Evolutionary conservation across 2,329 filamentous ascomycete genomes (phyloP).

Genomic region (Pseudomassariella vexata): DNA sequence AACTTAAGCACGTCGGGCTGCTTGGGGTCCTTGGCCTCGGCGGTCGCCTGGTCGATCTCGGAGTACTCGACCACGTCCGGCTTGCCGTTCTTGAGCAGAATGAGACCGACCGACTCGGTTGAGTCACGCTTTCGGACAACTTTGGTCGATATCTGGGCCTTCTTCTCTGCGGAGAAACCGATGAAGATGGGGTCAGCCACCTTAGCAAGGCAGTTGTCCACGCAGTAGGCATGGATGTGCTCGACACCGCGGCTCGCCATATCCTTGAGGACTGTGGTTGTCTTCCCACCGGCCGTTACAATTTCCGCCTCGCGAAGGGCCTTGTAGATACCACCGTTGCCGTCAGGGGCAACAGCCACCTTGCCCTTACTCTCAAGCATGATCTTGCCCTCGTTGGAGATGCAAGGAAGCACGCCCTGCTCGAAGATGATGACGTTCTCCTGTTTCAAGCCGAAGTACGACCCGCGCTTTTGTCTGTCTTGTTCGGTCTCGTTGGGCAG

Average conservation of each 20-base stretch:
- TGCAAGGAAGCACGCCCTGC: conserved; percentile 93
- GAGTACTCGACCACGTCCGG: conserved; percentile 98
- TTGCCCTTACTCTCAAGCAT: conserved; percentile 84
- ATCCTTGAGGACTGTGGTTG: conserved; percentile 74
- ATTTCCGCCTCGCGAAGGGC: conserved; percentile 51
- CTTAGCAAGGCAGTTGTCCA: conserved; percentile 98
- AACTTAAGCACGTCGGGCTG: conserved; percentile 83
- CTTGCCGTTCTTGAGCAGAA: conserved; percentile 90
- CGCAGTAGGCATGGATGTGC: conserved; percentile 96
- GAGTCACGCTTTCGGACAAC: conserved; percentile 98
- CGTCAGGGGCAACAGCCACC: conserved; percentile 92
- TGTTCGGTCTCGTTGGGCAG: conserved; percentile 59
- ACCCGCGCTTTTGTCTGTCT: conserved; percentile 17
- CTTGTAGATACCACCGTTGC: conserved; percentile 95
- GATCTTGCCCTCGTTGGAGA: conserved; percentile 97
- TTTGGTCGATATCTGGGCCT: conserved; percentile 96
- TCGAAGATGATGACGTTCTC: conserved; percentile 91
- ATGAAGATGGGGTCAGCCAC: conserved; percentile 97
- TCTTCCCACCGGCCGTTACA: conserved; percentile 35
- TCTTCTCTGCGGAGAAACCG: conserved; percentile 80
- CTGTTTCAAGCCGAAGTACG: conserved; percentile 80
- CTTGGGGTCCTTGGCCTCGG: conserved; percentile 80
- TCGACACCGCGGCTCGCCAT: conserved; percentile 85
- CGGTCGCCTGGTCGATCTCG: conserved; percentile 85
- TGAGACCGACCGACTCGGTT: conserved; percentile 91